phyloP scores from a whole-genome alignment of 2,329 filamentous ascomycete genomes.

The Coniochaeta sp. region DNA sequence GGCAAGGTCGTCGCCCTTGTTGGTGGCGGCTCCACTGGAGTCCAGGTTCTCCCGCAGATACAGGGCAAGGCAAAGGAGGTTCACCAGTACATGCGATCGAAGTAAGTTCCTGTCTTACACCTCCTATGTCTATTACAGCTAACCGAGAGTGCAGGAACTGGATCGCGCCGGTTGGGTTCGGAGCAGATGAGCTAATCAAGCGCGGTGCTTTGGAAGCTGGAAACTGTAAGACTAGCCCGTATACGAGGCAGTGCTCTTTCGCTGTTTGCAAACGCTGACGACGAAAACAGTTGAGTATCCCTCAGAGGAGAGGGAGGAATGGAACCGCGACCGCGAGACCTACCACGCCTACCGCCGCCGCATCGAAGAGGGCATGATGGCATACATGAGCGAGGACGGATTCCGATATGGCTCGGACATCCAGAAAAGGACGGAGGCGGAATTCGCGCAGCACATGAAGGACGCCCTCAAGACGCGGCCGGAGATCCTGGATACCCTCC shows the following conservation, averaged over 20 bases:
- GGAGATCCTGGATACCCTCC: constrained; percentile 10
- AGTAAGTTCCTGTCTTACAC: background rate
- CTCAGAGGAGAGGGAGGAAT: constrained; percentile 13
- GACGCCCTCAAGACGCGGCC: constrained; percentile 19
- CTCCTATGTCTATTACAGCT: too few species aligned
- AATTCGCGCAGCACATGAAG: constrained; percentile 17
- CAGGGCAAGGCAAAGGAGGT: background rate
- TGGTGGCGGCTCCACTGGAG: constrained; percentile 2
- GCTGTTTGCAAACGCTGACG: too few species aligned
- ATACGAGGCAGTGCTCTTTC: too few species aligned
- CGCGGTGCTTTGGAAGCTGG: too few species aligned
- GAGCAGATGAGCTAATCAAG: too few species aligned
- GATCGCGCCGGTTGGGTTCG: background rate
- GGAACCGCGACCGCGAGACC: constrained; percentile 22
- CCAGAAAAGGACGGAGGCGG: constrained; percentile 20
- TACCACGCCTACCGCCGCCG: constrained; percentile 25
- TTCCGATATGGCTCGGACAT: constrained; percentile 21
- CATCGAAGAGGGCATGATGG: constrained; percentile 18
- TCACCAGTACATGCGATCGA: constrained; percentile 2
- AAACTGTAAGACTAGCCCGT: too few species aligned
- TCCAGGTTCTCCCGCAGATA: constrained; percentile 3
- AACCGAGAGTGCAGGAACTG: constrained; percentile 3
- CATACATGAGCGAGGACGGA: constrained; percentile 20
- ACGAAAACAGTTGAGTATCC: too few species aligned
- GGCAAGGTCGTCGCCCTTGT: constrained; percentile 3